These are phyloP conservation scores for Eryngium alpinum DNA, from an alignment of 140 eudicot genomes.

Conservation along the genomic window DNA sequence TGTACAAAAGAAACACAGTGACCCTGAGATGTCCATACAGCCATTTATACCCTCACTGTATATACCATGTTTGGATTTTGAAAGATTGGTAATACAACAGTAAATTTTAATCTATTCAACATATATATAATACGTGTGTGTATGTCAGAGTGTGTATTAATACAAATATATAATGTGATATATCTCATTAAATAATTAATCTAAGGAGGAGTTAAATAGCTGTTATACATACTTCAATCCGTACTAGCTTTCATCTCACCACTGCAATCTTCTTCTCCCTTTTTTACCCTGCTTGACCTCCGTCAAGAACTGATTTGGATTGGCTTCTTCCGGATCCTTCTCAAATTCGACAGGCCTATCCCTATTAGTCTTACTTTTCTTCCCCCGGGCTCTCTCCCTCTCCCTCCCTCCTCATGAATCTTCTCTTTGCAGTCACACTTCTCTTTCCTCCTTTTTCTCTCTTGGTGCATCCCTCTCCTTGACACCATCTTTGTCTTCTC, in stretches of 20 bases:
- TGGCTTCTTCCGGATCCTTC: conserved; percentile 64
- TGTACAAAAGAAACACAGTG: too few relatives aligned
- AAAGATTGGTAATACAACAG: too few relatives aligned
- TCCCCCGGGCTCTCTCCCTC: conserved; percentile 86
- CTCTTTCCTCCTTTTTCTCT: conserved; percentile 65
- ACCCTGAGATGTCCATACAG: too few relatives aligned
- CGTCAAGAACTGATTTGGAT: conserved; percentile 72
- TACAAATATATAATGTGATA: too few relatives aligned
- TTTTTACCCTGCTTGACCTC: conserved; percentile 72
- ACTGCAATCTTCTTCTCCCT: conserved; percentile 61
- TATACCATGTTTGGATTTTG: too few relatives aligned
- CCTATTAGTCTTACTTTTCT: conserved; percentile 73
- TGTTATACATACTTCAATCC: too few relatives aligned
- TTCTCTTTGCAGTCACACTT: conserved; percentile 52
- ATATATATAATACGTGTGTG: too few relatives aligned
- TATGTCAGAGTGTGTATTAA: too few relatives aligned
- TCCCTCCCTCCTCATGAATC: conserved; percentile 65
- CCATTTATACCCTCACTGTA: too few relatives aligned
- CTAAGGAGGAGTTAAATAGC: too few relatives aligned
- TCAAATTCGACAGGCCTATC: conserved; percentile 86
- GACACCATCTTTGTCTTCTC: conserved; percentile 36
- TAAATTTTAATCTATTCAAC: too few relatives aligned
- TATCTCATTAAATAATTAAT: too few relatives aligned
- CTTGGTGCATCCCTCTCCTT: conserved; percentile 41
- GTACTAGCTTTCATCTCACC: conserved; percentile 82